Percentiles rank a stretch among this genome's conserved stretches.
phyloP scores from a whole-genome alignment of 768 basidiomycete genomes.

The Rubroboletus satanas region DNA sequence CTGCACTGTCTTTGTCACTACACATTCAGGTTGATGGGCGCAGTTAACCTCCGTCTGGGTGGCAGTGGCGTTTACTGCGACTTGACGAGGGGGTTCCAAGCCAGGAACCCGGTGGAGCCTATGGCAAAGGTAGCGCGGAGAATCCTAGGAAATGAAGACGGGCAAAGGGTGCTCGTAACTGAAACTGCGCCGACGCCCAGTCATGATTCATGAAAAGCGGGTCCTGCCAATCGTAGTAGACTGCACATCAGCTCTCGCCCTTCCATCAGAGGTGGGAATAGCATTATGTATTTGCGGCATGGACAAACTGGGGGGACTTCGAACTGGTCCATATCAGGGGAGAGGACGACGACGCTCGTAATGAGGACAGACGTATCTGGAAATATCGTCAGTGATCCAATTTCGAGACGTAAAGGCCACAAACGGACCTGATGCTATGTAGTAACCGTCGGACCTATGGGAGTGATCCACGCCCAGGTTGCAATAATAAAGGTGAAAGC shows the following conservation, averaged over 20 bases:
- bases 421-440: not conserved
- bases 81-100: not conserved
- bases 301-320: not conserved
- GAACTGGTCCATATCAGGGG: not conserved
- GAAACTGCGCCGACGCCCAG: not conserved
- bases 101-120: not conserved
- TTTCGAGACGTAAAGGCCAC: not conserved
- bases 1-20: too few relatives aligned
- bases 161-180: not conserved
- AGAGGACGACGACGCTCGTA: not conserved
- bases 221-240: not conserved
- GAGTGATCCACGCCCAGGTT: not conserved
- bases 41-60: not conserved
- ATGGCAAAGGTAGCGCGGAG: not conserved
- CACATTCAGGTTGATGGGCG: not conserved
- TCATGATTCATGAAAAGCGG: not conserved
- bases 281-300: not conserved
- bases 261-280: not conserved
- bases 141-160: not conserved
- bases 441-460: not conserved
- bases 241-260: too few relatives aligned
- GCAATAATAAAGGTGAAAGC: not conserved
- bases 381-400: not conserved
- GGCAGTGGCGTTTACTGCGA: not conserved
- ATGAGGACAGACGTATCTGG: not conserved